Conservation (phyloP, 176 grass and related monocot species). For the Puya raimondii region DNA sequence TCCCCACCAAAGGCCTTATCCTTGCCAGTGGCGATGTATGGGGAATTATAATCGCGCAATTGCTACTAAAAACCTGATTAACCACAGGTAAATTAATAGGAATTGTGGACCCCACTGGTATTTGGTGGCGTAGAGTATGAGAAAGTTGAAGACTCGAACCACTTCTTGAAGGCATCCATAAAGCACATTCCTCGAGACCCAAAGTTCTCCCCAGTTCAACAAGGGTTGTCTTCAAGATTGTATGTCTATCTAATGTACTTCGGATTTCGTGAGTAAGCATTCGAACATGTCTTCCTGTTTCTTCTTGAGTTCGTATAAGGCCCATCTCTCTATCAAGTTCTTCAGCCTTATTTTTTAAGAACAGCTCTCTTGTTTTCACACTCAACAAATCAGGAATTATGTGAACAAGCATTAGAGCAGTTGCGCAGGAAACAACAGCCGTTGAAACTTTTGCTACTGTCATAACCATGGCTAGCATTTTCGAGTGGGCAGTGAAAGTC, state of each 20-base stretch:
- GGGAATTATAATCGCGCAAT: slow-evolving; percentile 44
- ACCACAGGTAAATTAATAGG: slow-evolving; percentile 49
- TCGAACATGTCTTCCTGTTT: slow-evolving; percentile 60
- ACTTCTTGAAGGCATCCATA: slow-evolving; percentile 60
- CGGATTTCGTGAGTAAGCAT: slow-evolving; percentile 79
- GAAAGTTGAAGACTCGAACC: slow-evolving; percentile 55
- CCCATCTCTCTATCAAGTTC: slow-evolving; percentile 67
- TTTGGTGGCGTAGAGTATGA: slow-evolving; percentile 47
- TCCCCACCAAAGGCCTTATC: slow-evolving; percentile 31
- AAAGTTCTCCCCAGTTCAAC: slow-evolving; percentile 55
- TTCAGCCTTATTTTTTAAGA: slow-evolving; percentile 57
- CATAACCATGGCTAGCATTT: slow-evolving; percentile 56
- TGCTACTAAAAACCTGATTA: slow-evolving; percentile 58
- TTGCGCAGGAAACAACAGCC: slow-evolving; percentile 49
- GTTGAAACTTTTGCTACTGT: slow-evolving; percentile 55
- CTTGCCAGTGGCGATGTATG: slow-evolving; percentile 51
- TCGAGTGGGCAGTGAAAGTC: slow-evolving; percentile 50
- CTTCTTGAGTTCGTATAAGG: slow-evolving; percentile 51
- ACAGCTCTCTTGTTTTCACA: slow-evolving; percentile 62
- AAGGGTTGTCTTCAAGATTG: slow-evolving; percentile 57
- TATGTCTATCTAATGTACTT: slow-evolving; percentile 59
- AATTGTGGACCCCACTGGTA: slow-evolving; percentile 30
- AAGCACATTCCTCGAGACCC: slow-evolving; percentile 45
- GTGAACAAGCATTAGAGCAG: slow-evolving; percentile 64
- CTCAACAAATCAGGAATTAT: slow-evolving; percentile 60